These are phyloP conservation scores for Firmiana major DNA, from an alignment of 345 rosid species.

Conservation along the genomic window DNA sequence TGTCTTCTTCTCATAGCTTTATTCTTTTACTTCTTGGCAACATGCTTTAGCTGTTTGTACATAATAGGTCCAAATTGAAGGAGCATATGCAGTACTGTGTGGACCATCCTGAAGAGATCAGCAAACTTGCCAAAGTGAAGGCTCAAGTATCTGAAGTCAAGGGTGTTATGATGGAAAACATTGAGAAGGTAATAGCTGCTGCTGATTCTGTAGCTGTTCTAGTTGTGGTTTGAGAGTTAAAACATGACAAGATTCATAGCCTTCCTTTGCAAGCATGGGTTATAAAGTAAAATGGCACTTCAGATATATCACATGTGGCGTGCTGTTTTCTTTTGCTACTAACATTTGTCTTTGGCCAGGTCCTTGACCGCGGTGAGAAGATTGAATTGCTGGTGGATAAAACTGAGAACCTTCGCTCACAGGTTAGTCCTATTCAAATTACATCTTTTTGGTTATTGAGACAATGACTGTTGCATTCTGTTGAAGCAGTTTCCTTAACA, in stretches of 20 bases:
- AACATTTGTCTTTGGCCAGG: slow-evolving; percentile 39
- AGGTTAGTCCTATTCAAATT: slow-evolving; percentile 42
- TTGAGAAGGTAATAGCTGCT: slow-evolving; percentile 67
- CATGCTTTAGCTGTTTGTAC: slow-evolving; percentile 16
- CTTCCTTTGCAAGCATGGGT: not conserved
- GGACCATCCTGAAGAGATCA: slow-evolving; percentile 97
- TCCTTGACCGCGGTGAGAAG: slow-evolving; percentile 98
- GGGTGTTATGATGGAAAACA: slow-evolving; percentile 99
- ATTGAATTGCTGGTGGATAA: slow-evolving; percentile 96
- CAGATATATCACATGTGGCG: not conserved
- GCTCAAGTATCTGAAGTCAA: slow-evolving; percentile 98
- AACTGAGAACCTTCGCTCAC: slow-evolving; percentile 96
- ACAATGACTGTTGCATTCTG: not conserved
- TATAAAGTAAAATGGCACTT: not conserved
- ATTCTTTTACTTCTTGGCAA: not conserved
- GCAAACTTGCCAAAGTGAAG: slow-evolving; percentile 95
- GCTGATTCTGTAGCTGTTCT: not conserved
- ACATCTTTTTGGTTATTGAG: not conserved
- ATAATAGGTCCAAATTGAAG: slow-evolving; percentile 72
- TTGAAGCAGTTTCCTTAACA: not conserved
- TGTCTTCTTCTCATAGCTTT: not conserved
- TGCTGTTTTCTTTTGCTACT: not conserved
- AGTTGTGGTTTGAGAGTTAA: slow-evolving; percentile 7
- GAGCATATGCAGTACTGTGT: slow-evolving; percentile 94
- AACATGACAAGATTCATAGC: not conserved